Evolutionary conservation across 305 asterid genomes (phyloP).

Genomic region (Vinca major): DNA sequence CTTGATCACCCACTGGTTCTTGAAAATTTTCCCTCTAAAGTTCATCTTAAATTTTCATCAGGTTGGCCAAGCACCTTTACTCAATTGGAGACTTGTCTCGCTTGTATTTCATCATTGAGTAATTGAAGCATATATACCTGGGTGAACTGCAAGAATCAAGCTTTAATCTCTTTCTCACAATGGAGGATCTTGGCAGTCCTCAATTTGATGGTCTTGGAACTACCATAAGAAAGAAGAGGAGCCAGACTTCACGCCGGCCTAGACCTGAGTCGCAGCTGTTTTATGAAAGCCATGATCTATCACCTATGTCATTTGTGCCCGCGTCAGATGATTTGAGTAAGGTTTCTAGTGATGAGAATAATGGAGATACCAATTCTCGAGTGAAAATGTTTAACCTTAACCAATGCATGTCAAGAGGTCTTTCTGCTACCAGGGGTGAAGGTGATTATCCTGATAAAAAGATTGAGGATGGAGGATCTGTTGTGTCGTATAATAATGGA

Average conservation of each 20-base stretch:
- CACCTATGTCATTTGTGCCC: constrained; percentile 44
- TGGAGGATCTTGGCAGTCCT: constrained; percentile 57
- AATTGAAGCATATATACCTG: background rate
- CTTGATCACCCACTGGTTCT: background rate
- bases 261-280: constrained; percentile 49
- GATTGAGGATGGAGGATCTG: constrained; percentile 26
- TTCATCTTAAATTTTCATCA: too few relatives aligned
- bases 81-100: background rate
- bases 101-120: background rate
- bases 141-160: background rate
- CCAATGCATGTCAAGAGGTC: constrained; percentile 70
- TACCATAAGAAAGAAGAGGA: constrained; percentile 59
- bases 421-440: constrained; percentile 30
- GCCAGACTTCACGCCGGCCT: constrained; percentile 64
- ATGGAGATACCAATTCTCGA: constrained; percentile 46
- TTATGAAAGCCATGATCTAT: constrained; percentile 31
- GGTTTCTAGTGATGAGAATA: constrained; percentile 66
- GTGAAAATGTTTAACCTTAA: constrained; percentile 72
- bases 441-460: constrained; percentile 14
- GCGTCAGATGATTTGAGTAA: constrained; percentile 50
- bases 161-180: constrained; percentile 10
- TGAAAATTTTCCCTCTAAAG: background rate
- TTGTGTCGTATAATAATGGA: constrained; percentile 32
- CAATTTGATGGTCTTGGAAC: constrained; percentile 38
- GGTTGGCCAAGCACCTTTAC: background rate